Base-by-base conservation (phyloP, 2,329 filamentous ascomycete species). In the Ophiostoma pallidulum region DNA sequence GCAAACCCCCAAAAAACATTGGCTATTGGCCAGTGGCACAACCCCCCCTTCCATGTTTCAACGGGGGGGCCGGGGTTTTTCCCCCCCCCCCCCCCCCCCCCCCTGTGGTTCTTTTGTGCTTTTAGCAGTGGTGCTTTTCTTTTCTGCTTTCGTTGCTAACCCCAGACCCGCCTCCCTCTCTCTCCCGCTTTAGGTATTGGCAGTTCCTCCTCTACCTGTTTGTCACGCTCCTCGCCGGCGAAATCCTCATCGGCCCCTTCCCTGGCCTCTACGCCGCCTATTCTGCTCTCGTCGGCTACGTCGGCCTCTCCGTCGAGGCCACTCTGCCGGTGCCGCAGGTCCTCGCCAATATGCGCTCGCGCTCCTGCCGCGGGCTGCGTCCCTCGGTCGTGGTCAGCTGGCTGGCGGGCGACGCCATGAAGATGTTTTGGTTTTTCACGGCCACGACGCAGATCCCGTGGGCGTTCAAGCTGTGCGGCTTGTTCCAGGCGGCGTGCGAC, bases 381-480 rank as follows among this genome's bases (percentile, higher is more conserved):
- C 60, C 88, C 10, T 87, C 82, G 7, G 81, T 94, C 4, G 68
- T 92, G 49, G 76, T 72, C 24, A 88, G 82, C 62, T 94, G 86
- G 86, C 69, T 94, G 45, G 67, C 83, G 3, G 86, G 86, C 52
- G 86, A 94, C 64, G 72, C 77, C 8, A 88, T 92, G 81, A 94
- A 94, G 73, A 84, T 91, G 74, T 85, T 88, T 59, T 84, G 80
- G 80, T 92, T 91, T 68, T 84, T 90, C 52, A 85, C 81, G 2
- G 77, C 82, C 1, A 77, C 73, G 1, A 77, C 77, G 4, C 71
- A 75, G 58, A 86, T 92, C 28, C 86, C 86, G 0, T 75, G 75
- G 74, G 79, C 84, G 2, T 94, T 92, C 66, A 91, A 91, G 69
- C 66, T 87, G 18, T 91, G 86, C 60, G 87, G 84, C 54, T 72